phyloP scores from a whole-genome alignment of 495 filamentous ascomycete genomes.

The Talaromyces wortmannii region DNA sequence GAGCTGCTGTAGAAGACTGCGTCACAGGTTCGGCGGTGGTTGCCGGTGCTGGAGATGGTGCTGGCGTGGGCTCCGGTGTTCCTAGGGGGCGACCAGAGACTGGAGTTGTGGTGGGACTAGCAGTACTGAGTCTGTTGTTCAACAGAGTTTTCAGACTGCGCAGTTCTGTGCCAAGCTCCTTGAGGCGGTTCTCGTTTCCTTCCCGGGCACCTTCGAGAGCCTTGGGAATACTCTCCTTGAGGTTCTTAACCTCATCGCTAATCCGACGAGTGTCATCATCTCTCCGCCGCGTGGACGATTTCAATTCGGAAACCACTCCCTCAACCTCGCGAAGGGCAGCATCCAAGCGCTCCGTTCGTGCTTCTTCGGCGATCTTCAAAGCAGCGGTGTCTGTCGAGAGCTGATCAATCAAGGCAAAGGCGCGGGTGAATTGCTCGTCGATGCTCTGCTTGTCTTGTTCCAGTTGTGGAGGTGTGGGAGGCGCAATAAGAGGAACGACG shows the following conservation, averaged over 20 bases:
- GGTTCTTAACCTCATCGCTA: slow-evolving; percentile 74
- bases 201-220: slow-evolving; percentile 84
- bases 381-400: slow-evolving; percentile 81
- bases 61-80: slow-evolving; percentile 13
- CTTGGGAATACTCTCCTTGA: slow-evolving; percentile 80
- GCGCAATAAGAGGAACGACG: slow-evolving; percentile 80
- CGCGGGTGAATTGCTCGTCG: slow-evolving; percentile 84
- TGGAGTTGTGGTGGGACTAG: slow-evolving; percentile 22
- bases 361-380: slow-evolving; percentile 77
- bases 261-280: slow-evolving; percentile 81
- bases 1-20: slow-evolving; percentile 21
- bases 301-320: slow-evolving; percentile 70
- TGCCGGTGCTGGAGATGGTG: slow-evolving; percentile 20
- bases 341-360: slow-evolving; percentile 80
- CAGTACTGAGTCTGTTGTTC: slow-evolving; percentile 65
- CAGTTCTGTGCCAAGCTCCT: slow-evolving; percentile 80
- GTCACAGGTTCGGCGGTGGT: slow-evolving; percentile 10
- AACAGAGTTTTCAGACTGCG: slow-evolving; percentile 88
- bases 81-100: slow-evolving; percentile 23
- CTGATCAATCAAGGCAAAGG: slow-evolving; percentile 87
- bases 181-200: slow-evolving; percentile 68
- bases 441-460: slow-evolving; percentile 89
- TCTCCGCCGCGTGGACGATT: slow-evolving; percentile 65
- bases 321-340: slow-evolving; percentile 77
- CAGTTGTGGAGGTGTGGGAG: slow-evolving; percentile 86